Percentiles rank a stretch among this genome's conserved stretches.
These are phyloP conservation scores for Neofusicoccum laricinum DNA, from an alignment of 2,329 filamentous ascomycete species.

Conservation along the genomic window DNA sequence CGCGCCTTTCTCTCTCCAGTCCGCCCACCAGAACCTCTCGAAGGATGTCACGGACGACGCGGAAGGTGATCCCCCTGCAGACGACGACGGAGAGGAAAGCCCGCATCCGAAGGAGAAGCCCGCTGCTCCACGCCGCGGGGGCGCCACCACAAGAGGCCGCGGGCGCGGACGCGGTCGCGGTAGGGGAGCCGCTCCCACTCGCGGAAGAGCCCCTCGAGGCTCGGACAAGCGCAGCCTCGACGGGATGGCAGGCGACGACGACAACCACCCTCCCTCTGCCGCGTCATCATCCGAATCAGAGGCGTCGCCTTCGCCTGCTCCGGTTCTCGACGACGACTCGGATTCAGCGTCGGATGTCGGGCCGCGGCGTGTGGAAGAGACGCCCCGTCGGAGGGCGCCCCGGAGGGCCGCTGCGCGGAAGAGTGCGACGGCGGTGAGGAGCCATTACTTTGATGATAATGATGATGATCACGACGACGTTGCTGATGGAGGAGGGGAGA, in stretches of 20 bases:
- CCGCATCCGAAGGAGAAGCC: slow-evolving; percentile 2
- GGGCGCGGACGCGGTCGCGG: slow-evolving; percentile 20
- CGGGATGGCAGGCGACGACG: not conserved
- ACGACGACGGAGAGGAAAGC: not conserved
- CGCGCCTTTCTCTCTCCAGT: slow-evolving; percentile 34
- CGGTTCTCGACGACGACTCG: not conserved
- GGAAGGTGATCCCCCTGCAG: not conserved
- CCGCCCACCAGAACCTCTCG: slow-evolving; percentile 25
- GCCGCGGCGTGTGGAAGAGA: not conserved
- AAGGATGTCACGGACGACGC: slow-evolving; percentile 3
- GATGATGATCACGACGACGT: too few species aligned
- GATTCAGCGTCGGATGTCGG: not conserved
- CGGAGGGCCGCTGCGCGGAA: slow-evolving; percentile 16
- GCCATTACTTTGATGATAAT: slow-evolving; percentile 18
- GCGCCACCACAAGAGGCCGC: slow-evolving; percentile 12
- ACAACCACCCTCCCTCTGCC: not conserved
- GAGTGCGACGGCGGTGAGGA: slow-evolving; percentile 17
- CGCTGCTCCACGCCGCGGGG: not conserved
- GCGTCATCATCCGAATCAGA: not conserved
- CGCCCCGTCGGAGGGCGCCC: not conserved
- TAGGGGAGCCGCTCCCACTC: not conserved
- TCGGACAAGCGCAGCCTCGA: not conserved
- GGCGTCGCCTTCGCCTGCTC: not conserved
- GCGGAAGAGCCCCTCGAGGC: not conserved
- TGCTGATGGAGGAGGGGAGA: not conserved